Conservation (phyloP, 2,329 filamentous ascomycete species). For the Apiospora kogelbergensis region DNA sequence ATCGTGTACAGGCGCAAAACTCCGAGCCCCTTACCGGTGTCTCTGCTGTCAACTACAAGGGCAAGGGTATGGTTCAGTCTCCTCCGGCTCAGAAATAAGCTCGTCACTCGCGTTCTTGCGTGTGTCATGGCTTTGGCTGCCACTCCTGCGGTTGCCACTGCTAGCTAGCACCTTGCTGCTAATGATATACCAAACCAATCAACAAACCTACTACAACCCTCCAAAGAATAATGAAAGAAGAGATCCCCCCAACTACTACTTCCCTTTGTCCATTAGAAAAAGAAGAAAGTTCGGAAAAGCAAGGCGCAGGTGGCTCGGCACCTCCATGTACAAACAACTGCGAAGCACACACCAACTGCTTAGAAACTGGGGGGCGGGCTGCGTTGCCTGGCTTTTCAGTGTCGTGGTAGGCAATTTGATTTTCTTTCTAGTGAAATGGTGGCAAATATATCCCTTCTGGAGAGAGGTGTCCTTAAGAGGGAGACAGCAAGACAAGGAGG, state of each 20-base stretch:
- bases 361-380: background rate
- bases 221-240: slow-evolving; percentile 1
- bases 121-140: slow-evolving; percentile 3
- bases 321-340: slow-evolving; percentile 5
- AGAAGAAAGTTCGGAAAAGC: slow-evolving; percentile 23
- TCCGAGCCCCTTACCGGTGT: slow-evolving; percentile 86
- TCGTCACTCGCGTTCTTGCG: slow-evolving; percentile 1
- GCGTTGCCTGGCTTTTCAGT: background rate
- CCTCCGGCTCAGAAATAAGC: slow-evolving; percentile 46
- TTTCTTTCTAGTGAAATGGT: background rate
- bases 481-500: background rate
- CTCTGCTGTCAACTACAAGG: slow-evolving; percentile 74
- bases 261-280: slow-evolving; percentile 41
- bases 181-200: slow-evolving; percentile 20
- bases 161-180: slow-evolving; percentile 17
- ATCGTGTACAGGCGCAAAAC: slow-evolving; percentile 66
- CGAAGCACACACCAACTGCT: background rate
- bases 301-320: slow-evolving; percentile 13
- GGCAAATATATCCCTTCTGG: background rate
- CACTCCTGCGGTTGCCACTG: slow-evolving; percentile 10
- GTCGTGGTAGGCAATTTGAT: background rate
- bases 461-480: background rate
- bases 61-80: slow-evolving; percentile 77
- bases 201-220: slow-evolving; percentile 20
- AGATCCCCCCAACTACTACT: slow-evolving; percentile 17